Evolutionary conservation across 2,329 filamentous ascomycete genomes (phyloP).

Genomic region (Hyphodiscus sp.): DNA sequence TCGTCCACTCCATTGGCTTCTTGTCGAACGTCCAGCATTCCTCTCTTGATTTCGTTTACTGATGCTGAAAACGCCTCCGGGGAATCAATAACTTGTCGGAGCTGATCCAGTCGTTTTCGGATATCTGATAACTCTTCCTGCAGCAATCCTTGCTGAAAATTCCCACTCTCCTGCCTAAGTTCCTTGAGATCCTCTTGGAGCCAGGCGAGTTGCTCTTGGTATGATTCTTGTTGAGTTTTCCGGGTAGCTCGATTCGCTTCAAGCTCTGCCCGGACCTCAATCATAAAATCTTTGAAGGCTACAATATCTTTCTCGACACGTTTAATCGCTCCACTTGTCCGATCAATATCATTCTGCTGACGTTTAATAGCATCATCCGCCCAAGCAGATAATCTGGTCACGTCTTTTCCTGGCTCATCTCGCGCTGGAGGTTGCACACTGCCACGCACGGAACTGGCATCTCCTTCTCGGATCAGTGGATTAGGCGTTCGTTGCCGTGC

Average conservation of each 20-base stretch:
- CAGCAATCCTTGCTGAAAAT: not conserved
- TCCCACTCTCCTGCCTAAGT: constrained; percentile 7
- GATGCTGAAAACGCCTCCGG: not conserved
- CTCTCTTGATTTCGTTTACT: not conserved
- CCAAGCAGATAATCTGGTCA: constrained; percentile 20
- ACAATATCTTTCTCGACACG: constrained; percentile 26
- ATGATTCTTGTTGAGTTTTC: constrained; percentile 1
- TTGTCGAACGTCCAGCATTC: constrained; percentile 8
- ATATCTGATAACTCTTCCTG: not conserved
- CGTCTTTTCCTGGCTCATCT: not conserved
- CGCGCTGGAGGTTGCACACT: not conserved
- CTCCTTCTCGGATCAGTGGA: not conserved
- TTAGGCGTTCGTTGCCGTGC: not conserved
- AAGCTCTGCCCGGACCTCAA: constrained; percentile 22
- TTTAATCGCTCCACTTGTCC: constrained; percentile 21
- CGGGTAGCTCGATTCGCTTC: not conserved
- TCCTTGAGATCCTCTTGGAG: constrained; percentile 6
- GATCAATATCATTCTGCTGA: constrained; percentile 28
- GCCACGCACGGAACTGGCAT: not conserved
- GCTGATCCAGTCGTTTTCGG: not conserved
- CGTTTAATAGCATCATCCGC: constrained; percentile 19
- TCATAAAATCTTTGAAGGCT: constrained; percentile 27
- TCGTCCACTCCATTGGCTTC: constrained; percentile 24
- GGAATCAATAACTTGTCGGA: not conserved
- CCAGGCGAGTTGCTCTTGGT: constrained; percentile 7